Evolutionary conservation across 768 basidiomycete genomes (phyloP).

Genomic region (Pleurotus citrinopileatus): DNA sequence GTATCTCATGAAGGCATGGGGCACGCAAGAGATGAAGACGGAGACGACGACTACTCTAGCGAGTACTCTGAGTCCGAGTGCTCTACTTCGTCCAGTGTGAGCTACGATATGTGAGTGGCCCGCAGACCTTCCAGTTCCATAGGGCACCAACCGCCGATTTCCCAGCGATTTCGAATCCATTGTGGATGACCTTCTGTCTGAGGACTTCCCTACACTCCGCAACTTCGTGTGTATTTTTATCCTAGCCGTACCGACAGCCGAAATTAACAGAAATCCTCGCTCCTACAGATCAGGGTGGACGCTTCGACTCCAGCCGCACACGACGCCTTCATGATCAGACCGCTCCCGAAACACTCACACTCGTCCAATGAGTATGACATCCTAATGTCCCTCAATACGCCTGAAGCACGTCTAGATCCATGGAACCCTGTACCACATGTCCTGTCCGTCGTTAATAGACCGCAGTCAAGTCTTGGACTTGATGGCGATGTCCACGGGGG

Average conservation of each 20-base stretch:
- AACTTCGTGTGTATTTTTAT: conserved; percentile 17
- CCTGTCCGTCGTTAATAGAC: conserved; percentile 38
- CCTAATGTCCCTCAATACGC: conserved; percentile 40
- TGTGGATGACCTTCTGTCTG: conserved; percentile 26
- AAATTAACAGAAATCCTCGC: neutral
- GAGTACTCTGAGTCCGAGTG: conserved; percentile 20
- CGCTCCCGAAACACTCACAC: conserved; percentile 20
- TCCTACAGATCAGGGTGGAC: conserved; percentile 28
- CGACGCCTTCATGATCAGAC: conserved; percentile 39
- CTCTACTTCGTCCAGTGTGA: conserved; percentile 26
- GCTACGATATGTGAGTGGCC: conserved; percentile 27
- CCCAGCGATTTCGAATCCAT: conserved; percentile 30
- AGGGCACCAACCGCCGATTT: neutral
- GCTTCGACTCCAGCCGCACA: conserved; percentile 21
- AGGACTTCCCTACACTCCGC: conserved; percentile 19
- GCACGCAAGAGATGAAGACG: neutral
- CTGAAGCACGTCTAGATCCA: conserved; percentile 43
- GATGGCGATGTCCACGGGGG: too few species aligned
- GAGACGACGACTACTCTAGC: neutral
- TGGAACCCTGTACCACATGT: conserved; percentile 55
- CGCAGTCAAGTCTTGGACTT: conserved; percentile 11
- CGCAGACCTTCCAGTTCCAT: conserved; percentile 3
- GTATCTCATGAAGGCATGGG: neutral
- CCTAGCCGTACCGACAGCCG: neutral
- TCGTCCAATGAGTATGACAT: conserved; percentile 35